phyloP scores from a whole-genome alignment of 345 rosid species.

The Salix koriyanagi region DNA sequence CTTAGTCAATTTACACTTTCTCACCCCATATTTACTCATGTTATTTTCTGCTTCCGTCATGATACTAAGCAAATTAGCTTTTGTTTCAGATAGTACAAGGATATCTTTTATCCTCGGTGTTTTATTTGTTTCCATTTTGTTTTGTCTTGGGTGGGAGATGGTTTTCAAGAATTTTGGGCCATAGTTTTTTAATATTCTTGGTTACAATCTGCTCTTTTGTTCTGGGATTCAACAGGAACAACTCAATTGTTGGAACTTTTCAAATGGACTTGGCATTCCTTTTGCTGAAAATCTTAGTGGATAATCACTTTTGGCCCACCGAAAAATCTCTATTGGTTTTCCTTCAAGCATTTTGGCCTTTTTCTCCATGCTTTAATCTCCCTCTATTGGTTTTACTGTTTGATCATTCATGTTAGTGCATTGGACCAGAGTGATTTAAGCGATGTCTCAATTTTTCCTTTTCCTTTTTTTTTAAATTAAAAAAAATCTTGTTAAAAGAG shows the following conservation, averaged over 20 bases:
- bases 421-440: neutral
- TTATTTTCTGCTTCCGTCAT: neutral
- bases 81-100: neutral
- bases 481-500: neutral
- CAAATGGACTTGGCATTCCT: neutral
- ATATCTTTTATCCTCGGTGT: slow-evolving; percentile 4
- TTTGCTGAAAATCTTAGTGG: neutral
- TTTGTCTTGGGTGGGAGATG: neutral
- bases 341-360: neutral
- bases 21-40: neutral
- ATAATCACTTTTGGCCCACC: neutral
- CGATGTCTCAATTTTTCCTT: neutral
- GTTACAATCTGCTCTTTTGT: neutral
- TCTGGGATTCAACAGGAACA: neutral
- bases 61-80: slow-evolving; percentile 1
- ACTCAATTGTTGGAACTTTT: neutral
- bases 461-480: neutral
- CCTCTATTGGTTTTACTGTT: neutral
- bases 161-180: neutral
- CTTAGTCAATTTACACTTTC: neutral
- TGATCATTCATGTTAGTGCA: neutral
- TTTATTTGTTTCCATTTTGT: neutral
- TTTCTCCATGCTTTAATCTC: neutral
- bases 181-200: neutral
- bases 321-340: neutral